A percentile compares a stretch with the other conserved stretches of the same genome.
Evolutionary conservation across 2,329 filamentous ascomycete species (phyloP).

Genomic region (Cladophialophora chaetospira): DNA sequence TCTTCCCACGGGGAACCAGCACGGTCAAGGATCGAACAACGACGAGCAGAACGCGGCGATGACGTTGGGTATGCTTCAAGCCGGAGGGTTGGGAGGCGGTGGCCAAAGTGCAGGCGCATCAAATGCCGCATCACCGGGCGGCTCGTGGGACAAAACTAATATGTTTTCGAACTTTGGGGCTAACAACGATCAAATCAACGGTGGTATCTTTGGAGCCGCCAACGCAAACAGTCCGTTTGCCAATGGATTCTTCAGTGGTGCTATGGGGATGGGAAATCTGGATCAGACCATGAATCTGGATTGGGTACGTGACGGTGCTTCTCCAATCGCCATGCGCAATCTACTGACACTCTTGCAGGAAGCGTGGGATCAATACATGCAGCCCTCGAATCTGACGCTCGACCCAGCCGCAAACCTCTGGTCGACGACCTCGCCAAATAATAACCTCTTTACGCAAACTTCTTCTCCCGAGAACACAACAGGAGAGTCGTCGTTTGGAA

Average conservation of each 20-base stretch:
- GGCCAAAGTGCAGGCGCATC: conserved; percentile 34
- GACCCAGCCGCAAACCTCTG: conserved; percentile 46
- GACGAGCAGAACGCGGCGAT: conserved; percentile 68
- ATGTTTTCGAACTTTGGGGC: conserved; percentile 3
- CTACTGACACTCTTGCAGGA: conserved; percentile 51
- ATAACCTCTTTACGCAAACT: conserved; percentile 26
- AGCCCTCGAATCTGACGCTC: conserved; percentile 52
- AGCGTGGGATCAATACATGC: conserved; percentile 70
- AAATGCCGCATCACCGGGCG: conserved; percentile 34
- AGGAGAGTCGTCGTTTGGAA: conserved; percentile 19
- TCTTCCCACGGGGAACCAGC: conserved; percentile 9
- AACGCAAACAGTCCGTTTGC: conserved; percentile 57
- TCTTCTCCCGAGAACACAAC: conserved; percentile 21
- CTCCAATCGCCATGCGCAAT: neutral
- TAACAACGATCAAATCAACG: conserved; percentile 11
- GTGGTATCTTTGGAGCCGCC: conserved; percentile 36
- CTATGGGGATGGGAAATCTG: conserved; percentile 57
- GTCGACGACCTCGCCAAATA: conserved; percentile 30
- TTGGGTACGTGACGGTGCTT: conserved; percentile 52
- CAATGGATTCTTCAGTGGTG: conserved; percentile 54
- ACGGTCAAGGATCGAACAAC: conserved; percentile 43
- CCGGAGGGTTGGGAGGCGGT: conserved; percentile 31
- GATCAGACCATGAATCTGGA: conserved; percentile 57
- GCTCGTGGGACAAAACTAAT: conserved; percentile 36
- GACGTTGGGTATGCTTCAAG: conserved; percentile 68